Evolutionary conservation across 2,329 filamentous ascomycete species (phyloP).

Genomic region (Pseudopyrenochaeta lycopersici): DNA sequence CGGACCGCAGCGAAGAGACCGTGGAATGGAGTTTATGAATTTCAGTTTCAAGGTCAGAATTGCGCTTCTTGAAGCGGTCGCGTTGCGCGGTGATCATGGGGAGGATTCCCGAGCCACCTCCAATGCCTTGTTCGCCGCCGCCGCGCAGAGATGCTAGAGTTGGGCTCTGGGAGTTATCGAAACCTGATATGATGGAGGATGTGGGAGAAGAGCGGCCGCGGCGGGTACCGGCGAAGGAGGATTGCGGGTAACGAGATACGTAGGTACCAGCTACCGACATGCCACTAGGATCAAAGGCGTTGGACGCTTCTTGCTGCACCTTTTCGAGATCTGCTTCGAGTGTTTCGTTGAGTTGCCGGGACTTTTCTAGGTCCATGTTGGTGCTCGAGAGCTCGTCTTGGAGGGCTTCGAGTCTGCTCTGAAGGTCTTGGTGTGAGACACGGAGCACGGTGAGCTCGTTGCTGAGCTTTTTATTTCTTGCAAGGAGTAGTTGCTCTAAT

Average conservation of each 20-base stretch:
- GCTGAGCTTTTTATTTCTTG: conserved; percentile 94
- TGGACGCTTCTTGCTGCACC: conserved; percentile 84
- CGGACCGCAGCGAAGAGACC: conserved; percentile 86
- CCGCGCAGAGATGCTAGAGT: conserved; percentile 68
- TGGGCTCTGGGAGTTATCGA: conserved; percentile 63
- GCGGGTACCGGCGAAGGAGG: conserved; percentile 59
- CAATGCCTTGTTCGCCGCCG: conserved; percentile 68
- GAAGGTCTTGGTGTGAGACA: conserved; percentile 92
- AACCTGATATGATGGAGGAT: conserved; percentile 98
- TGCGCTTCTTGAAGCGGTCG: conserved; percentile 97
- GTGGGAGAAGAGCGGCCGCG: conserved; percentile 85
- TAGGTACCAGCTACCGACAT: conserved; percentile 95
- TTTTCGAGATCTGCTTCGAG: conserved; percentile 91
- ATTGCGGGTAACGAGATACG: conserved; percentile 77
- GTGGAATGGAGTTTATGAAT: conserved; percentile 83
- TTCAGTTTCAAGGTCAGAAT: conserved; percentile 87
- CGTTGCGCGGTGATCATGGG: conserved; percentile 99
- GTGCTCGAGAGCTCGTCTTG: conserved; percentile 85
- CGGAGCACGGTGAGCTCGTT: conserved; percentile 93
- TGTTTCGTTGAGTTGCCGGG: conserved; percentile 84
- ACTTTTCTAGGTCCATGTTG: conserved; percentile 85
- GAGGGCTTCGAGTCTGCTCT: conserved; percentile 78
- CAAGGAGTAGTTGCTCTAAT: conserved; percentile 87
- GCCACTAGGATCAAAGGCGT: conserved; percentile 82
- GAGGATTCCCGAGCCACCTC: conserved; percentile 84